Conservation (phyloP, 768 basidiomycete genomes). For the Suillus americanus region DNA sequence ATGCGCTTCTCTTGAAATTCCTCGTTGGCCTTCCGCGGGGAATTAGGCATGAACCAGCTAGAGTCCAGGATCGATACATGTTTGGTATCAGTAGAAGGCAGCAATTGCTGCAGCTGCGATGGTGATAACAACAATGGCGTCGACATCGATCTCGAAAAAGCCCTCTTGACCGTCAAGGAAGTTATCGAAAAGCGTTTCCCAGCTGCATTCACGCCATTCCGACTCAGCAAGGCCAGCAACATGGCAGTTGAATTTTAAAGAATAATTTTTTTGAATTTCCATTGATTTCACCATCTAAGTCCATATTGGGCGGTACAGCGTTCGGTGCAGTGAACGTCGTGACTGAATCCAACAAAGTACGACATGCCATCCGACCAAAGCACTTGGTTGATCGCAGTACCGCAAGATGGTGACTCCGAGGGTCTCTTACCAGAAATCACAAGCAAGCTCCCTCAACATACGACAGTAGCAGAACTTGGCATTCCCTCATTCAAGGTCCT, state of each 20-base stretch:
- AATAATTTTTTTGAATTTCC: constrained; percentile 19
- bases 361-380: constrained; percentile 94
- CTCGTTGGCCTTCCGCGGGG: constrained; percentile 61
- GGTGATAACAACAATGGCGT: constrained; percentile 57
- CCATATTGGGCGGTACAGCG: constrained; percentile 9
- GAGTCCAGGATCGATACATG: constrained; percentile 59
- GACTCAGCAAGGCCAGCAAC: constrained; percentile 8
- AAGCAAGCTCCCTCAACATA: constrained; percentile 56
- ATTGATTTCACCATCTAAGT: constrained; percentile 9
- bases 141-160: constrained; percentile 38
- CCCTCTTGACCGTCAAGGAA: constrained; percentile 16
- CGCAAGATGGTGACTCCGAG: constrained; percentile 83
- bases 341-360: not conserved
- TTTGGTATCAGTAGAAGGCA: constrained; percentile 22
- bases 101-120: constrained; percentile 39
- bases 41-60: constrained; percentile 94
- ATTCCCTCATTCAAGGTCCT: constrained; percentile 90
- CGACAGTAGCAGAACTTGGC: constrained; percentile 59
- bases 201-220: constrained; percentile 8
- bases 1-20: constrained; percentile 72
- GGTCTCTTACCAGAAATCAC: constrained; percentile 65
- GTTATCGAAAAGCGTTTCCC: constrained; percentile 2
- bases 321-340: constrained; percentile 1
- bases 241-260: not conserved
- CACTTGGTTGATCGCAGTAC: constrained; percentile 89